Evolutionary conservation across 345 rosid species (phyloP).

Genomic region (Salix viminalis): DNA sequence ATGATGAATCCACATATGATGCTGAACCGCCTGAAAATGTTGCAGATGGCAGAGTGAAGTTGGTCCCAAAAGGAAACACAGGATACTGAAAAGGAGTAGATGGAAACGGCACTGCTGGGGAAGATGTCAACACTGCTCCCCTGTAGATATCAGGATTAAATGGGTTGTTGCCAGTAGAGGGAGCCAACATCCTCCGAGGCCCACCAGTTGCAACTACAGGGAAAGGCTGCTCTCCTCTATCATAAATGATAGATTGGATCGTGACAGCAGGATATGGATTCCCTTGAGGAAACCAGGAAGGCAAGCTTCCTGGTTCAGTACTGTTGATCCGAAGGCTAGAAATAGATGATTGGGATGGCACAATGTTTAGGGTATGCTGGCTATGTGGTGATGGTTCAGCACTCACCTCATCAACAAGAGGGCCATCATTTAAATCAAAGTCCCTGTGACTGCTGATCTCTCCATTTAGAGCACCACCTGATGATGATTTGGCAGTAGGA

Average conservation of each 20-base stretch:
- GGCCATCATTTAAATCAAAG: constrained; percentile 90
- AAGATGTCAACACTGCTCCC: constrained; percentile 64
- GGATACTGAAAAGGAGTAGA: constrained; percentile 78
- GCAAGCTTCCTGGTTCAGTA: constrained; percentile 47
- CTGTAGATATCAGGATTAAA: constrained; percentile 60
- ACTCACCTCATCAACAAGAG: constrained; percentile 48
- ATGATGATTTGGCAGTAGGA: constrained; percentile 28
- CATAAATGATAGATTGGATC: constrained; percentile 57
- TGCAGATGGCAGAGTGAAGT: constrained; percentile 55
- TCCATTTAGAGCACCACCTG: constrained; percentile 32
- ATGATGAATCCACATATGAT: constrained; percentile 59
- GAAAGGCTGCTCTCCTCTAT: constrained; percentile 61
- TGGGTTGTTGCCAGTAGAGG: constrained; percentile 48
- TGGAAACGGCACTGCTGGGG: constrained; percentile 70
- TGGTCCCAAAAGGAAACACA: constrained; percentile 48
- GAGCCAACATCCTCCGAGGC: constrained; percentile 59
- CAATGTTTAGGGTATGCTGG: constrained; percentile 42
- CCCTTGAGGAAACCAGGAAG: constrained; percentile 65
- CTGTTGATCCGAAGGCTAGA: constrained; percentile 46
- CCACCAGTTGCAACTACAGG: constrained; percentile 52
- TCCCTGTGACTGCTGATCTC: constrained; percentile 46
- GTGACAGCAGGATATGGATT: constrained; percentile 53
- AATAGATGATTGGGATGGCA: constrained; percentile 48
- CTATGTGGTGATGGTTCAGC: constrained; percentile 44
- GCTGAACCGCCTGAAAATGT: constrained; percentile 64